These are phyloP conservation scores for Penicillium lagena DNA, from an alignment of 495 filamentous ascomycete genomes.

Conservation along the genomic window DNA sequence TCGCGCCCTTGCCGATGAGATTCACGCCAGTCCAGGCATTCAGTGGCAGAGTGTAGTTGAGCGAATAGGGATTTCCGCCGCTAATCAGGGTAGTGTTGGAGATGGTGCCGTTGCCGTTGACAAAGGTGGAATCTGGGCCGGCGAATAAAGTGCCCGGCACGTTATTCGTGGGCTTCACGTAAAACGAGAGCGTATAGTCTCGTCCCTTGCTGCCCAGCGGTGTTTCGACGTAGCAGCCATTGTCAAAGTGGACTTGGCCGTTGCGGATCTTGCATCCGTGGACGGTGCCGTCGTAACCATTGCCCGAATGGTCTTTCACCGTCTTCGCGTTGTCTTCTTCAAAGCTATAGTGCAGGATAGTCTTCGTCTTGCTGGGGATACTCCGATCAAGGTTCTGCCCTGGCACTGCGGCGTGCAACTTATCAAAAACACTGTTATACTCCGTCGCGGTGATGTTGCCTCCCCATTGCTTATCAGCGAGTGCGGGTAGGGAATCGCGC, in stretches of 20 bases:
- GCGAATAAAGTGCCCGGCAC: conserved; percentile 27
- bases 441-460: conserved; percentile 34
- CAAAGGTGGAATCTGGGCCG: conserved; percentile 40
- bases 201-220: conserved; percentile 42
- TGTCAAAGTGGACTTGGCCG: conserved; percentile 16
- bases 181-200: conserved; percentile 42
- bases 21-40: conserved; percentile 32
- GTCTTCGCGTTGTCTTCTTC: background rate
- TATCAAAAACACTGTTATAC: conserved; percentile 28
- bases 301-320: conserved; percentile 34
- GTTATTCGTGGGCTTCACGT: conserved; percentile 22
- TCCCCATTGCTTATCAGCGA: conserved; percentile 52
- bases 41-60: conserved; percentile 37
- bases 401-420: conserved; percentile 30
- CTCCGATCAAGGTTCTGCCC: conserved; percentile 41
- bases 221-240: conserved; percentile 30
- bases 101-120: conserved; percentile 25
- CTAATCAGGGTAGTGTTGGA: conserved; percentile 38
- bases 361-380: conserved; percentile 28
- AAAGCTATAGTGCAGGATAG: conserved; percentile 36
- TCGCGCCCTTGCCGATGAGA: conserved; percentile 33
- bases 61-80: conserved; percentile 37
- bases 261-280: conserved; percentile 21
- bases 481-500: conserved; percentile 39
- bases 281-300: conserved; percentile 34